Conservation (phyloP, 2,329 filamentous ascomycete species). For the Cladosporium austrohemisphaericum region DNA sequence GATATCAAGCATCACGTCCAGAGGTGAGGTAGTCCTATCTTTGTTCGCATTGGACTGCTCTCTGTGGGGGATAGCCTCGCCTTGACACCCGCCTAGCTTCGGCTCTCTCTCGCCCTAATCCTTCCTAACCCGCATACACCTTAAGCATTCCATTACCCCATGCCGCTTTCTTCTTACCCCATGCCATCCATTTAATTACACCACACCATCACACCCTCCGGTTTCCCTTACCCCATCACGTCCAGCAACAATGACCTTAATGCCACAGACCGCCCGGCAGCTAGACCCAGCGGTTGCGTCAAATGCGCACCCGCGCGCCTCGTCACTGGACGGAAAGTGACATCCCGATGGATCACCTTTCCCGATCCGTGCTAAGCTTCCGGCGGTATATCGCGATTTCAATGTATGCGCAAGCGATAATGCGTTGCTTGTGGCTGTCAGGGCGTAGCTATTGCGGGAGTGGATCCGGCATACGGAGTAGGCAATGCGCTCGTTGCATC, state of each 20-base stretch:
- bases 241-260: background rate
- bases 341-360: constrained; percentile 7
- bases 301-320: too few relatives aligned
- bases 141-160: constrained; percentile 11
- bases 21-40: background rate
- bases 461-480: constrained; percentile 1
- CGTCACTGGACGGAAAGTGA: too few relatives aligned
- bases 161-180: constrained; percentile 6
- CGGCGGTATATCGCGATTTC: constrained; percentile 8
- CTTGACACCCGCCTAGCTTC: background rate
- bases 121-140: constrained; percentile 4
- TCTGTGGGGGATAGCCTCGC: constrained; percentile 3
- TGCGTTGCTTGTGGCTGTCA: constrained; percentile 11
- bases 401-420: background rate
- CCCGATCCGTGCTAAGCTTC: constrained; percentile 13
- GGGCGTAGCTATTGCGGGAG: background rate
- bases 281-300: background rate
- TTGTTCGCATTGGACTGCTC: background rate
- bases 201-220: too few relatives aligned
- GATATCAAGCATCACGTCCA: too few relatives aligned
- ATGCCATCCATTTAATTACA: background rate
- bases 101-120: constrained; percentile 1
- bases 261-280: background rate
- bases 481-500: background rate
- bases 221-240: constrained; percentile 3